These are phyloP conservation scores for Silene noctiflora DNA, from an alignment of 179 eudicot species.

Conservation along the genomic window DNA sequence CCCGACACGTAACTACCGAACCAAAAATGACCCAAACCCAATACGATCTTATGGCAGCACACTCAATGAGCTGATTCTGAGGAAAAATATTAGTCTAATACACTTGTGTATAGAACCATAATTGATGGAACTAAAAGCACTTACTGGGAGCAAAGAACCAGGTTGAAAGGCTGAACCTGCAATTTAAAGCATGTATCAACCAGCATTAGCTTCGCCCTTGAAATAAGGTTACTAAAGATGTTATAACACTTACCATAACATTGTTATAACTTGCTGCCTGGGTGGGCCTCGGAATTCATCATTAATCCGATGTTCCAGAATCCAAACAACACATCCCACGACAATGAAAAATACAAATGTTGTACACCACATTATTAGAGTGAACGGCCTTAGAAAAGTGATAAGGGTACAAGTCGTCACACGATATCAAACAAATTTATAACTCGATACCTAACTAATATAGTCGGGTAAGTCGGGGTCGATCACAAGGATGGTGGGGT, in stretches of 20 bases:
- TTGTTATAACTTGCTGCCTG: conserved; percentile 49
- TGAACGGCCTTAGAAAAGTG: conserved; percentile 67
- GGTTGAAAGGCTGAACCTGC: conserved; percentile 87
- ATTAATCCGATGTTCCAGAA: conserved; percentile 68
- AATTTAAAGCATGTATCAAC: conserved; percentile 20
- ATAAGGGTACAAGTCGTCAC: no score
- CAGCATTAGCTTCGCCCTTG: background rate
- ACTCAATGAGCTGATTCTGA: no score
- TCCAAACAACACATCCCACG: conserved; percentile 65
- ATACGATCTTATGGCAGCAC: no score
- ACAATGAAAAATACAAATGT: conserved; percentile 49
- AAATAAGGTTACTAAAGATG: background rate
- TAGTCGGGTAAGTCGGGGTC: no score
- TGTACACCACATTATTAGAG: conserved; percentile 59
- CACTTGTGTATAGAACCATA: background rate
- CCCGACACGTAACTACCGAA: background rate
- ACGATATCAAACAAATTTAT: no score
- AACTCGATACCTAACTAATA: no score
- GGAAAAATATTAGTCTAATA: background rate
- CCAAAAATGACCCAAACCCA: no score
- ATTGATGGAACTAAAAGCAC: conserved; percentile 17
- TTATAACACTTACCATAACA: conserved; percentile 47
- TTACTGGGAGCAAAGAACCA: conserved; percentile 66
- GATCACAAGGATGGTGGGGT: no score
- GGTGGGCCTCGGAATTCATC: conserved; percentile 89